Evolutionary conservation across 2,329 filamentous ascomycete genomes (phyloP).

Genomic region (Neonectria sp.): DNA sequence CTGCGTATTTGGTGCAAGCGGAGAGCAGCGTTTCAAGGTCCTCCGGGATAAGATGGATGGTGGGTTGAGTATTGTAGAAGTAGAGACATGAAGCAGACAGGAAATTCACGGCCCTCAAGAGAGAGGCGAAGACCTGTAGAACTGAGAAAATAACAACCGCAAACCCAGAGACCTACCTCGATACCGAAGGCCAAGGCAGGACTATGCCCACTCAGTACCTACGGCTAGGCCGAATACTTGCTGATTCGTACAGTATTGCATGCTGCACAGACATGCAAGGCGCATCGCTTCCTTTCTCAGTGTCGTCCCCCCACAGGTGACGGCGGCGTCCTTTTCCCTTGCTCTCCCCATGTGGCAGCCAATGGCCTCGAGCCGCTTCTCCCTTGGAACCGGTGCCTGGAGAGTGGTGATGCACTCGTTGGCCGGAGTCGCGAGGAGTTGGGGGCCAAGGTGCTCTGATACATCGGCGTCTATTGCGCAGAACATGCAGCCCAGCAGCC

Average conservation of each 20-base stretch:
- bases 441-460: constrained; percentile 21
- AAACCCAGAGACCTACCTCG: not conserved
- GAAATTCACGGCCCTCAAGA: not conserved
- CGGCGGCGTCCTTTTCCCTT: constrained; percentile 22
- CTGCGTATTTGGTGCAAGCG: not conserved
- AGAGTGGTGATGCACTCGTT: constrained; percentile 21
- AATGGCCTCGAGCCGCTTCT: constrained; percentile 13
- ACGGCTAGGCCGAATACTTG: constrained; percentile 17
- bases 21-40: not conserved
- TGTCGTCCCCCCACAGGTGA: constrained; percentile 16
- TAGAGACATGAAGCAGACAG: not conserved
- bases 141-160: not conserved
- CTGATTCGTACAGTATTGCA: constrained; percentile 23
- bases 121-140: not conserved
- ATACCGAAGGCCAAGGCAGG: constrained; percentile 4
- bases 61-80: not conserved
- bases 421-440: constrained; percentile 12
- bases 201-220: not conserved
- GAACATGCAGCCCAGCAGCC: constrained; percentile 18
- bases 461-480: constrained; percentile 9
- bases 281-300: constrained; percentile 26
- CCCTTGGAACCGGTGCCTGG: constrained; percentile 26
- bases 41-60: not conserved
- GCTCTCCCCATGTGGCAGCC: constrained; percentile 7
- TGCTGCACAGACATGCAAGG: constrained; percentile 30